Evolutionary conservation across 1,284 basidiomycete species (phyloP).

Genomic region (Trametes polyzona): DNA sequence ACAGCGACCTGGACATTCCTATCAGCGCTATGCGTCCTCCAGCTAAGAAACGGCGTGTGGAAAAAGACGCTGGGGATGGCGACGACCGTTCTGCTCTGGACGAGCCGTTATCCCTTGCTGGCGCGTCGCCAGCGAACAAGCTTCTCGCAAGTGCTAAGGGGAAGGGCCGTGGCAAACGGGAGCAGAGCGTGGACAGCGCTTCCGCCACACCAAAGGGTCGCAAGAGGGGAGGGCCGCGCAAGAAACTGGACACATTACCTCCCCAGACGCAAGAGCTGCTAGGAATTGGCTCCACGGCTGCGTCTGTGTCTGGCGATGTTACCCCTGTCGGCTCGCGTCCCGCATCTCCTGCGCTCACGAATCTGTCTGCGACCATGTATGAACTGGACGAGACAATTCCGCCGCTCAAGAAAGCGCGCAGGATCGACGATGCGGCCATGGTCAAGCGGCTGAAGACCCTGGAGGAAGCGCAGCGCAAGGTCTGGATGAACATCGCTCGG

Average conservation of each 20-base stretch:
- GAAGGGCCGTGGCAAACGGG: slow-evolving; percentile 46
- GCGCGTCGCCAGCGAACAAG: slow-evolving; percentile 32
- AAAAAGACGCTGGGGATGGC: slow-evolving; percentile 39
- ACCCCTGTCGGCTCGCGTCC: slow-evolving; percentile 55
- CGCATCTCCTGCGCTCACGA: slow-evolving; percentile 60
- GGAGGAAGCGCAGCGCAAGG: slow-evolving; percentile 84
- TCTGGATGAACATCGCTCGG: slow-evolving; percentile 84
- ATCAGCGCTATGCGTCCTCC: slow-evolving; percentile 42
- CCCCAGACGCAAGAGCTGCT: slow-evolving; percentile 52
- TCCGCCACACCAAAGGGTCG: slow-evolving; percentile 43
- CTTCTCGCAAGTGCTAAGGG: slow-evolving; percentile 37
- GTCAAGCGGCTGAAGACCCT: slow-evolving; percentile 73
- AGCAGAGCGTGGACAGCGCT: slow-evolving; percentile 49
- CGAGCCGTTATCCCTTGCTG: slow-evolving; percentile 32
- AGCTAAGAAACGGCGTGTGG: slow-evolving; percentile 56
- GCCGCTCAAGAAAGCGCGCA: slow-evolving; percentile 72
- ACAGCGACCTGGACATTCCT: slow-evolving; percentile 53
- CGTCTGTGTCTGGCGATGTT: slow-evolving; percentile 49
- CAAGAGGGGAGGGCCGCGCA: slow-evolving; percentile 45
- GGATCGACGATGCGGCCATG: slow-evolving; percentile 72
- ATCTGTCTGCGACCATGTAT: slow-evolving; percentile 62
- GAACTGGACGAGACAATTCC: slow-evolving; percentile 72
- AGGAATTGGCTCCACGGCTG: slow-evolving; percentile 55
- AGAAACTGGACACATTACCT: slow-evolving; percentile 47
- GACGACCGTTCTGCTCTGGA: slow-evolving; percentile 44